A percentile compares a stretch with the other conserved stretches of the same genome.
These are phyloP conservation scores for Boechera divaricarpa DNA, from an alignment of 345 rosid species.

Conservation along the genomic window DNA sequence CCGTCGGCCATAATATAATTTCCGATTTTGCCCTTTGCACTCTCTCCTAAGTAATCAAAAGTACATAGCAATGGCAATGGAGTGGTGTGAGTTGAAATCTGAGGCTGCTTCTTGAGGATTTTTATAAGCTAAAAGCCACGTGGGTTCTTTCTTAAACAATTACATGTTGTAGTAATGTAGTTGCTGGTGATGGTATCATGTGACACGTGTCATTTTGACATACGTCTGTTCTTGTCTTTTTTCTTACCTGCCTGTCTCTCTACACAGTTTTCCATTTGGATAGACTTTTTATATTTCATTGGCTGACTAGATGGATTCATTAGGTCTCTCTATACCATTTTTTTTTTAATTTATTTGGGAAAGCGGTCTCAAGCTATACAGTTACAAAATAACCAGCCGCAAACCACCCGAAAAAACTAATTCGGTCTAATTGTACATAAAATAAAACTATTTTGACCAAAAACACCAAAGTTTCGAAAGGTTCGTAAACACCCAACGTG, in stretches of 20 bases:
- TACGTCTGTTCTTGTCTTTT: slow-evolving; percentile 19
- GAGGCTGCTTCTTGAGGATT: slow-evolving; percentile 2
- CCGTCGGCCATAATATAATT: slow-evolving; percentile 30
- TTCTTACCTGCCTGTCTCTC: slow-evolving; percentile 29
- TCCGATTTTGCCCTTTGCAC: background rate
- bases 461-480: too few species aligned
- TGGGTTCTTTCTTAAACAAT: slow-evolving; percentile 26
- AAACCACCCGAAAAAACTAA: too few species aligned
- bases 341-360: background rate
- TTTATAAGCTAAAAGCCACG: slow-evolving; percentile 45
- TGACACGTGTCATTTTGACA: background rate
- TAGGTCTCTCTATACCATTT: slow-evolving; percentile 6
- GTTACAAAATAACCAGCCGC: too few species aligned
- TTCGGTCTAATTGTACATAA: too few species aligned
- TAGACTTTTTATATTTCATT: slow-evolving; percentile 17
- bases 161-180: slow-evolving; percentile 17
- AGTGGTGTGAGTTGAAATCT: slow-evolving; percentile 33
- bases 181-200: background rate
- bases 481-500: too few species aligned
- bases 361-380: too few species aligned
- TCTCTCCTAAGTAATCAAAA: slow-evolving; percentile 25
- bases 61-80: slow-evolving; percentile 37
- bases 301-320: slow-evolving; percentile 27
- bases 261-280: slow-evolving; percentile 33
- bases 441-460: too few species aligned